phyloP scores from a whole-genome alignment of 352 stramenopile genomes.

The Pythium periplocum region DNA sequence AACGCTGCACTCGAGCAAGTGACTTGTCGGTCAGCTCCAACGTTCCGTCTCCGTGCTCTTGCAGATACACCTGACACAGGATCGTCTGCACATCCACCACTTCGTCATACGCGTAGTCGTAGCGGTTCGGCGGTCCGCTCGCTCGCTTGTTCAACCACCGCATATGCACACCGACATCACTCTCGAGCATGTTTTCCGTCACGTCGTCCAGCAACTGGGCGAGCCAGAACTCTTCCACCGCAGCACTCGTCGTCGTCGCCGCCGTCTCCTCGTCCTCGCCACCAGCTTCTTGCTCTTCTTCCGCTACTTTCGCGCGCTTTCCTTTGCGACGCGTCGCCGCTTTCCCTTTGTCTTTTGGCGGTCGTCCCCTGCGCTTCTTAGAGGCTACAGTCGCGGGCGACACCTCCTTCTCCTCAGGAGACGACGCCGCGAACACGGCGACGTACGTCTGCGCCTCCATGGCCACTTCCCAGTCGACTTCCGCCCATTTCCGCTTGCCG shows the following conservation, averaged over 20 bases:
- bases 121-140: conserved; percentile 15
- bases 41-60: conserved; percentile 27
- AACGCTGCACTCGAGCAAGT: conserved; percentile 39
- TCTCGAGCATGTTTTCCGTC: conserved; percentile 62
- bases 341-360: conserved; percentile 10
- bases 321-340: not conserved
- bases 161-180: conserved; percentile 41
- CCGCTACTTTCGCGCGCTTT: conserved; percentile 4
- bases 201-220: conserved; percentile 72
- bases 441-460: conserved; percentile 61
- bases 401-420: conserved; percentile 4
- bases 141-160: conserved; percentile 53
- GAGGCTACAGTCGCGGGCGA: not conserved
- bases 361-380: not conserved
- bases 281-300: conserved; percentile 9
- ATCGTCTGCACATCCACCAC: conserved; percentile 57
- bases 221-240: conserved; percentile 52
- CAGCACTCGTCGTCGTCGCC: not conserved
- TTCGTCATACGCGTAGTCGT: conserved; percentile 58
- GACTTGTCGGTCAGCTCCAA: conserved; percentile 67
- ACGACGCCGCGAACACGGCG: conserved; percentile 38
- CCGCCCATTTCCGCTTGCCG: conserved; percentile 61
- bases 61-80: conserved; percentile 63
- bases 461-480: conserved; percentile 63
- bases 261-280: conserved; percentile 3